Base-by-base conservation (phyloP, 2,329 filamentous ascomycete species). In the Phoma herbarum region DNA sequence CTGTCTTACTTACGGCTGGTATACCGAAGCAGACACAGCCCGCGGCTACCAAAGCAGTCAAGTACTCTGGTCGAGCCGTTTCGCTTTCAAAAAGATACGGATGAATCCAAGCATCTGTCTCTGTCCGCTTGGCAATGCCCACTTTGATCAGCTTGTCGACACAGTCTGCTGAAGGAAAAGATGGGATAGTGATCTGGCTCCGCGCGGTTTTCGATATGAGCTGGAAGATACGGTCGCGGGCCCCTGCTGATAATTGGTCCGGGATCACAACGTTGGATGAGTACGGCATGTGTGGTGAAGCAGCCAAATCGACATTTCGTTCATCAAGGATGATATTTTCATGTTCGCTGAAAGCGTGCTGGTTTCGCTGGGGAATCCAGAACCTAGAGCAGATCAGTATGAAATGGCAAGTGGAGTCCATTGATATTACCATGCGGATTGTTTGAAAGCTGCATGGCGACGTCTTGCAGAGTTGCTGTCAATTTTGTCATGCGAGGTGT, bases 101-200 rank as follows among this genome's bases (percentile, higher is more conserved):
- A 35, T 75, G 72, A 8, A 75, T 73, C 68, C 69, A 75, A 11
- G 72, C 71, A 59, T 75, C 73, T 0, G 65, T 71, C 31, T 75
- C 73, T 10, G 67, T 60, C 42, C 72, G 48, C 48, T 75, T 75
- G 4, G 70, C 67, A 31, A 75, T 71, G 1, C 72, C 71, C 16
- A 72, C 71, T 41, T 74, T 72, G 35, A 75, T 66, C 14, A 75
- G 62, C 26, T 68, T 64, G 25, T 75, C 71, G 18, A 75, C 50
- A 39, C 65, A 70, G 8, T 71, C 63, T 2, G 67, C 58, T 2
- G 70, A 72, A 4, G 72, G 73, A n/a, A 75, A 75, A 2, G 69
- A 69, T 20, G 35, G 35, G 4, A 39, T 39, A 4, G 18, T 39
- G 18, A 39, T n/a, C 35, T 39, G 35, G 14, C 35, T 39, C 20